phyloP scores from a whole-genome alignment of 208 protist species.

The Wallacemonas sp. region DNA sequence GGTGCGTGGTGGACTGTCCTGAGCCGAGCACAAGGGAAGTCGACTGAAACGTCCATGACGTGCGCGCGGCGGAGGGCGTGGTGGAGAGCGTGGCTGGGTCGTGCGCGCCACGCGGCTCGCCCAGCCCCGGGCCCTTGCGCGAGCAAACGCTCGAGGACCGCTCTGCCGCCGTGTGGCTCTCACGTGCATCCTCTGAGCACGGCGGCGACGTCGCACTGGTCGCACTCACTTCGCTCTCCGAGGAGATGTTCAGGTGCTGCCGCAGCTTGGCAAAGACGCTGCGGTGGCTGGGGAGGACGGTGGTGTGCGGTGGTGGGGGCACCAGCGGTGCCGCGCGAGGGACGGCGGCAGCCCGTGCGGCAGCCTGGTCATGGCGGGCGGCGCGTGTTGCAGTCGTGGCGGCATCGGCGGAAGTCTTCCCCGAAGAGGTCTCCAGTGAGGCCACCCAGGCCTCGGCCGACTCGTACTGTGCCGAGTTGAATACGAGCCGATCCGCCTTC shows the following conservation, averaged over 20 bases:
- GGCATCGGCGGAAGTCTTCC: too few species aligned
- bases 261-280: slow-evolving; percentile 4
- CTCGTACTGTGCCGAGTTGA: slow-evolving; percentile 9
- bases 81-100: background rate
- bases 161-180: too few species aligned
- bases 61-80: background rate
- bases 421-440: too few species aligned
- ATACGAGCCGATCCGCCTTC: background rate
- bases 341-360: too few species aligned
- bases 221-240: background rate
- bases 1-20: slow-evolving; percentile 5
- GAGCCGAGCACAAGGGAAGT: background rate
- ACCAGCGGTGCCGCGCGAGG: too few species aligned
- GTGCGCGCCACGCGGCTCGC: background rate
- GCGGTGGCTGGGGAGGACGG: background rate
- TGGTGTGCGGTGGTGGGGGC: too few species aligned
- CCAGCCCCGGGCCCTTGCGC: background rate
- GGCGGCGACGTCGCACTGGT: background rate
- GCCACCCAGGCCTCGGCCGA: background rate
- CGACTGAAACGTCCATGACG: slow-evolving; percentile 50
- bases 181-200: too few species aligned
- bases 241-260: slow-evolving; percentile 1
- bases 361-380: too few species aligned
- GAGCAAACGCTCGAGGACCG: too few species aligned
- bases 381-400: too few species aligned